Conservation (phyloP, 306 rosid species). For the Prunus salicina region DNA sequence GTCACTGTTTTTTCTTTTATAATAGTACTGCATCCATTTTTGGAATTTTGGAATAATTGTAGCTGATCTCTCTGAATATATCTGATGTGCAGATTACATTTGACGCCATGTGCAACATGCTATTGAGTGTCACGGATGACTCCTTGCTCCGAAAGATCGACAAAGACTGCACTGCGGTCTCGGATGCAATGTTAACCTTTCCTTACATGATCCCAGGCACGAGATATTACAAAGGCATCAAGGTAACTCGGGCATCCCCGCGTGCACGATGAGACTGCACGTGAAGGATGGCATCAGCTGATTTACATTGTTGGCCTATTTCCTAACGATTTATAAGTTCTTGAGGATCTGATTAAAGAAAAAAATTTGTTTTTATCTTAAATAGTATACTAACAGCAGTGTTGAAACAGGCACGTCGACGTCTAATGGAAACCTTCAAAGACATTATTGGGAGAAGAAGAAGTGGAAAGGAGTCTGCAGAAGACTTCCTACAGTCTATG, state of each 20-base stretch:
- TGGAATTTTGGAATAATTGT: neutral
- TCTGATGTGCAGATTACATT: slow-evolving; percentile 48
- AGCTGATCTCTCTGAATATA: slow-evolving; percentile 20
- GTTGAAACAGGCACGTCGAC: slow-evolving; percentile 52
- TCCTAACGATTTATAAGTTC: neutral
- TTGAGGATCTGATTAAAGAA: too few species aligned
- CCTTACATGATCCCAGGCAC: slow-evolving; percentile 67
- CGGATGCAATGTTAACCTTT: slow-evolving; percentile 58
- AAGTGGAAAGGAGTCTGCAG: slow-evolving; percentile 39
- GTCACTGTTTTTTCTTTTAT: too few species aligned
- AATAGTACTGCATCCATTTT: neutral
- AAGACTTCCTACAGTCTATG: slow-evolving; percentile 65
- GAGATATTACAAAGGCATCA: slow-evolving; percentile 65
- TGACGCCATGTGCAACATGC: slow-evolving; percentile 69
- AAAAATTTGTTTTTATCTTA: neutral
- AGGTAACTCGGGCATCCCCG: slow-evolving; percentile 25
- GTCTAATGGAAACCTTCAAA: slow-evolving; percentile 51
- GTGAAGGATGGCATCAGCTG: neutral
- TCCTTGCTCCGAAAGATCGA: slow-evolving; percentile 46
- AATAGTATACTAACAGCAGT: slow-evolving; percentile 8
- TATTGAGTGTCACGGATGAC: slow-evolving; percentile 57
- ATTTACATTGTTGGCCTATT: neutral
- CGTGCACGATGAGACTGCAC: too few species aligned
- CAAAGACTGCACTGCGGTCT: slow-evolving; percentile 46
- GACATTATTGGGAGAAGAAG: slow-evolving; percentile 49